These are phyloP conservation scores for Microbotryomycetes sp. DNA, from an alignment of 1,284 basidiomycete species.

Conservation along the genomic window DNA sequence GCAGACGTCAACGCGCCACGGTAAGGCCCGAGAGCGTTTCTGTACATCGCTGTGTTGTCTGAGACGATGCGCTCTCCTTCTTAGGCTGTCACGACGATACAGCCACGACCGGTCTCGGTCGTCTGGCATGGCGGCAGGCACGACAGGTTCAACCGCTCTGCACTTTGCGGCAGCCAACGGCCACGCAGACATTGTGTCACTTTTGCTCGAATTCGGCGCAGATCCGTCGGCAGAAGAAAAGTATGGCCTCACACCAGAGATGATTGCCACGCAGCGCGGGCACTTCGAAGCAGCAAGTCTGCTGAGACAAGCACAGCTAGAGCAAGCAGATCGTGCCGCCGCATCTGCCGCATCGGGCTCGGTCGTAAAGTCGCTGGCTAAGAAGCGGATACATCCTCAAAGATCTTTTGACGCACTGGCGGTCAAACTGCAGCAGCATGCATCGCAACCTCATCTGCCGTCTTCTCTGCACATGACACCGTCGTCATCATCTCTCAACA, in stretches of 20 bases:
- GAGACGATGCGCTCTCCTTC: not conserved
- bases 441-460: constrained; percentile 4
- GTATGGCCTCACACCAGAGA: constrained; percentile 66
- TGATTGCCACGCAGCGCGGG: constrained; percentile 45
- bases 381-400: constrained; percentile 19
- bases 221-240: constrained; percentile 71
- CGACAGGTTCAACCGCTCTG: constrained; percentile 75
- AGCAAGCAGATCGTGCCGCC: constrained; percentile 5
- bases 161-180: constrained; percentile 91
- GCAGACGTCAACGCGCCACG: constrained; percentile 84
- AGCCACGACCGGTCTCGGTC: constrained; percentile 52
- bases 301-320: constrained; percentile 28
- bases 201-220: constrained; percentile 72
- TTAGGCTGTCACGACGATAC: constrained; percentile 68
- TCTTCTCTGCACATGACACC: constrained; percentile 1
- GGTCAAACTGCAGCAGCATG: constrained; percentile 20
- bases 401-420: constrained; percentile 27
- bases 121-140: constrained; percentile 53
- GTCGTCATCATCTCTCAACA: constrained; percentile 4
- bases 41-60: not conserved
- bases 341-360: constrained; percentile 3
- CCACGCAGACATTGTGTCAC: constrained; percentile 62
- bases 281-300: constrained; percentile 43
- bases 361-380: not conserved
- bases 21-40: constrained; percentile 11